Evolutionary conservation across 1,284 basidiomycete genomes (phyloP).

Genomic region (Pseudozyma tsukubaensis): DNA sequence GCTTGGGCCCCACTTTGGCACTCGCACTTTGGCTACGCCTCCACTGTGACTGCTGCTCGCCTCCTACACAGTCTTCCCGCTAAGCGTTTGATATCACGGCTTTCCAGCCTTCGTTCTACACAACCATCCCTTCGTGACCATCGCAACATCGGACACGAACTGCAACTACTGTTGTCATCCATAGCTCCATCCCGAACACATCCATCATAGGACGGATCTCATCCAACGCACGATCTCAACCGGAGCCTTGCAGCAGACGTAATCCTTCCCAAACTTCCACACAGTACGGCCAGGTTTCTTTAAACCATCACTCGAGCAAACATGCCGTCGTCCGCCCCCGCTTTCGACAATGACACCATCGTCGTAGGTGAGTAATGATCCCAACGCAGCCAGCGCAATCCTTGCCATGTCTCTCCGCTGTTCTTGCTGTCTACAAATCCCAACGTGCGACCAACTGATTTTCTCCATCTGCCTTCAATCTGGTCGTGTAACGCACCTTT

Average conservation of each 20-base stretch:
- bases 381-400: background rate
- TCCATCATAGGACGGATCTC: too few relatives aligned
- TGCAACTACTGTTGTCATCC: too few relatives aligned
- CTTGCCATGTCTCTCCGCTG: too few relatives aligned
- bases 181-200: too few relatives aligned
- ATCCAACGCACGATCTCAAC: too few relatives aligned
- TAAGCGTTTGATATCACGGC: background rate
- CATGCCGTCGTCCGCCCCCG: constrained; percentile 46
- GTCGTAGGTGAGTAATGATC: constrained; percentile 60
- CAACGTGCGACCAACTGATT: background rate
- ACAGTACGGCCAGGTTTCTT: background rate
- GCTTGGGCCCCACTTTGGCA: background rate
- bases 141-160: background rate
- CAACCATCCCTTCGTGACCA: background rate
- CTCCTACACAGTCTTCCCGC: too few relatives aligned
- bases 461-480: background rate
- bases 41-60: background rate
- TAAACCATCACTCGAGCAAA: constrained; percentile 1
- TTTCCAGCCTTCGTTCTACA: background rate
- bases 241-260: background rate
- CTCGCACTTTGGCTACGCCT: background rate
- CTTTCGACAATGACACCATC: constrained; percentile 61
- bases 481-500: too few relatives aligned
- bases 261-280: background rate
- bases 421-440: too few relatives aligned